These are phyloP conservation scores for Moringa oleifera DNA, from an alignment of 345 rosid genomes.

Conservation along the genomic window DNA sequence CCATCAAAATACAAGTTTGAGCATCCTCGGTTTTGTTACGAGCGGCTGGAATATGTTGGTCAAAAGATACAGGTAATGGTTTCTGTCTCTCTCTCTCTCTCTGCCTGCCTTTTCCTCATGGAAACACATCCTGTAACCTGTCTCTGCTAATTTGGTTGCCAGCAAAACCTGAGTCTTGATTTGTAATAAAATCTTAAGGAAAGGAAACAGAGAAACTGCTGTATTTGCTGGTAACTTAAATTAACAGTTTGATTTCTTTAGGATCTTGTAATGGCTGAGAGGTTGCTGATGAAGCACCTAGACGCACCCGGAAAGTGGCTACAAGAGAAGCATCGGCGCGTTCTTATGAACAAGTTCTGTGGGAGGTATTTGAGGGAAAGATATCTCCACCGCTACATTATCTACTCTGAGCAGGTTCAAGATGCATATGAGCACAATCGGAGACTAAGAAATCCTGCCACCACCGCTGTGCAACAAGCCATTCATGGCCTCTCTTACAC, in stretches of 20 bases:
- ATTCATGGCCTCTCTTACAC: constrained; percentile 85
- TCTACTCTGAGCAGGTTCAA: constrained; percentile 69
- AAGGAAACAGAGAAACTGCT: neutral
- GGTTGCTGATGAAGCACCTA: constrained; percentile 83
- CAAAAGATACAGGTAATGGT: constrained; percentile 83
- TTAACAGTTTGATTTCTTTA: constrained; percentile 11
- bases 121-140: neutral
- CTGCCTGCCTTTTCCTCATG: neutral
- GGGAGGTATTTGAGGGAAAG: constrained; percentile 80
- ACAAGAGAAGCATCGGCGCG: constrained; percentile 78
- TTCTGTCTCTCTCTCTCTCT: neutral
- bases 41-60: constrained; percentile 81
- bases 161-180: too few species aligned
- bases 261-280: constrained; percentile 93
- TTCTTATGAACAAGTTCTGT: constrained; percentile 91
- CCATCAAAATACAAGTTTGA: constrained; percentile 92
- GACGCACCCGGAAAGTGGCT: constrained; percentile 95
- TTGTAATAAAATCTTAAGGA: too few species aligned
- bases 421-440: constrained; percentile 75
- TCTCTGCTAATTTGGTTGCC: too few species aligned
- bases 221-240: too few species aligned
- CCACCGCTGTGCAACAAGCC: constrained; percentile 87
- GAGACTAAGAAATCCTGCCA: constrained; percentile 72
- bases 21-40: constrained; percentile 90
- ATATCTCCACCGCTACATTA: constrained; percentile 53